These are phyloP conservation scores for Solanum chilense DNA, from an alignment of 257 asterid genomes.

Conservation along the genomic window DNA sequence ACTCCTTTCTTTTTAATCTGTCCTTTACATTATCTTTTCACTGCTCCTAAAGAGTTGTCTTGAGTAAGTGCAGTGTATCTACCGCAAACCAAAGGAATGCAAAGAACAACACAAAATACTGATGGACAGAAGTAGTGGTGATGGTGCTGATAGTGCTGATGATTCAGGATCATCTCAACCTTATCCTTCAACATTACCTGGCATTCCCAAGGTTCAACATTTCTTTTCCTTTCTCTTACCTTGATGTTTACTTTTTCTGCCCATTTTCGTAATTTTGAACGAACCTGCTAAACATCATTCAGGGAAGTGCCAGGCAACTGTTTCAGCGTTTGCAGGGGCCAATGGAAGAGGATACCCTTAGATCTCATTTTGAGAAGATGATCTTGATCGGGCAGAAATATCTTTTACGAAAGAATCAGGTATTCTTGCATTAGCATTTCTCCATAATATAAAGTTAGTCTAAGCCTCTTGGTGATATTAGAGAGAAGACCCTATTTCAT, in stretches of 20 bases:
- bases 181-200: constrained; percentile 86
- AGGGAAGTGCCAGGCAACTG: constrained; percentile 98
- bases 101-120: constrained; percentile 73
- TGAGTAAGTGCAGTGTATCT: constrained; percentile 41
- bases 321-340: constrained; percentile 95
- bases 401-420: constrained; percentile 60
- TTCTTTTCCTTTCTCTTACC: background rate
- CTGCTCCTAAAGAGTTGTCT: background rate
- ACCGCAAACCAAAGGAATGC: constrained; percentile 92
- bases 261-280: background rate
- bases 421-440: constrained; percentile 2
- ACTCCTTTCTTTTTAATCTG: background rate
- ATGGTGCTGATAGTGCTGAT: constrained; percentile 96
- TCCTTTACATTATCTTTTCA: background rate
- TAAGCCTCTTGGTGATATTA: background rate
- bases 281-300: constrained; percentile 22
- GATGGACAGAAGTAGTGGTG: constrained; percentile 67
- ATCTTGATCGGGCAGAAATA: constrained; percentile 55
- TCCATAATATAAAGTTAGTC: background rate
- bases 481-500: background rate
- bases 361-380: constrained; percentile 91
- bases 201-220: constrained; percentile 78
- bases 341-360: constrained; percentile 84
- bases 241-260: background rate
- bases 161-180: constrained; percentile 96